Evolutionary conservation across 306 rosid genomes (phyloP).

Genomic region (Pueraria montana): DNA sequence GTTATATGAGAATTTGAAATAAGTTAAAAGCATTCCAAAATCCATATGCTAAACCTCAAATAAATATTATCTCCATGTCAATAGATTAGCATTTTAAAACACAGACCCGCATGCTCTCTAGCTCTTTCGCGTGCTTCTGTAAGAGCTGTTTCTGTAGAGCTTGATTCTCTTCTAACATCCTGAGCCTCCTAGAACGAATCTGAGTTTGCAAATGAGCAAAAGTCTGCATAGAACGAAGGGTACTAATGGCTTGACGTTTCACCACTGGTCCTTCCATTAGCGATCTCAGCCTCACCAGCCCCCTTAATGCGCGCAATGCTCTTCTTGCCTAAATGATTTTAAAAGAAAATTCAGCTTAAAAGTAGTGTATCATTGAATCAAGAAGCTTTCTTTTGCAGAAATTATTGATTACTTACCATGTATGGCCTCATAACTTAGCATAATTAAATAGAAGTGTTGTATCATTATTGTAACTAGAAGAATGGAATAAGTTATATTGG

Average conservation of each 20-base stretch:
- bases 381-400: slow-evolving; percentile 24
- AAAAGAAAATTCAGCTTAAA: slow-evolving; percentile 39
- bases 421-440: slow-evolving; percentile 3
- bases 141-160: slow-evolving; percentile 95
- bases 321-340: slow-evolving; percentile 80
- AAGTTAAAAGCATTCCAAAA: slow-evolving; percentile 44
- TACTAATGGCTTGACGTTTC: slow-evolving; percentile 87
- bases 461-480: slow-evolving; percentile 9
- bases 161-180: slow-evolving; percentile 94
- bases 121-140: slow-evolving; percentile 89
- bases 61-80: neutral
- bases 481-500: neutral
- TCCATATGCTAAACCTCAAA: slow-evolving; percentile 30
- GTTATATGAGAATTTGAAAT: slow-evolving; percentile 50
- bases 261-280: slow-evolving; percentile 89
- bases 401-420: slow-evolving; percentile 3
- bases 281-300: slow-evolving; percentile 83
- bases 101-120: slow-evolving; percentile 82
- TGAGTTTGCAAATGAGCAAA: slow-evolving; percentile 92
- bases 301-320: slow-evolving; percentile 89
- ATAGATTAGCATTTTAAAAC: slow-evolving; percentile 17
- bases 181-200: slow-evolving; percentile 88
- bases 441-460: slow-evolving; percentile 1
- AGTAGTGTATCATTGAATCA: slow-evolving; percentile 26
- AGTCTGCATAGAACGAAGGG: slow-evolving; percentile 94